Base-by-base conservation (phyloP, 345 rosid genomes). In the Lepidium didymum region DNA sequence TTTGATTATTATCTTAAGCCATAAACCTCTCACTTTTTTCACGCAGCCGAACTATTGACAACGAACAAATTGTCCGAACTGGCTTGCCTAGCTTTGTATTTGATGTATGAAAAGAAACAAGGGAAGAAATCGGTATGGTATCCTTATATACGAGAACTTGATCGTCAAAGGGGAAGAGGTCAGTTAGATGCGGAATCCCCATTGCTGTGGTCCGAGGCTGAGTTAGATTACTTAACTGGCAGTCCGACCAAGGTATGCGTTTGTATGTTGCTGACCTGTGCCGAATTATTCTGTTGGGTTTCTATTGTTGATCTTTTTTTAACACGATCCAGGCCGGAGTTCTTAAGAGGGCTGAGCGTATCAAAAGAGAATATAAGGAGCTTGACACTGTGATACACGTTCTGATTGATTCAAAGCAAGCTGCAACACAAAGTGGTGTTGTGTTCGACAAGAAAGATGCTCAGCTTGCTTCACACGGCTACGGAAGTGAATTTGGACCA, bases 51-150 rank as follows among this genome's bases (percentile, higher is more conserved):
- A 74, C 80, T 93, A 56, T 77, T 93, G 67, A 83, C 98, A 25
- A 88, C 98, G 19, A 90, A 90, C 78, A 93, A 93, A 66, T 66
- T 93, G 71, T 93, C 97, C 0, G 98, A 93, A 72, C 72, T 93
- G 81, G 98, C 97, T 55, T 93, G 97, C 75, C 77, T 93, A 79
- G 96, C 98, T 55, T 72, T 93, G 81, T 88, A 93, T 76, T 79
- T 93, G 64, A 93, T 93, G 98, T 93, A 93, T 77, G 98, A 93
- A 83, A 90, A 90, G 87, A 90, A 93, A 76, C 96, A 93, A 82
- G 98, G 97, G 35, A 86, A 83, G 80, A 82, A 87, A 62, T 93
- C 98, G 18, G 88, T 90, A 10, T 93, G 98, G 98, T 83, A 88
- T 75, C 98, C 98, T 0, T 93, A 86, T 69, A 93, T 93, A 63